phyloP scores from a whole-genome alignment of 148 eudicot species.

The Chenopodium album region DNA sequence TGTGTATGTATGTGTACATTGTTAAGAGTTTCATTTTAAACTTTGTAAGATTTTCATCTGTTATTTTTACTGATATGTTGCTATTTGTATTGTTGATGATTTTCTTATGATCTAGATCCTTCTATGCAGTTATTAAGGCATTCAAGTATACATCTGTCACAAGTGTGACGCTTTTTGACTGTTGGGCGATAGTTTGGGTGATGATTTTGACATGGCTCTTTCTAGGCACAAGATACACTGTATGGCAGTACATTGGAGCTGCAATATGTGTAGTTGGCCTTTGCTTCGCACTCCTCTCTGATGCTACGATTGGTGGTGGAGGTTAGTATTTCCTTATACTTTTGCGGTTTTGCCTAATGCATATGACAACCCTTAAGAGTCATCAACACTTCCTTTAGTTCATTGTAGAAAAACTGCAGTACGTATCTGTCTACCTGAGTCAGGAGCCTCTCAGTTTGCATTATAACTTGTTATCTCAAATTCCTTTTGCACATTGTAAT shows the following conservation, averaged over 20 bases:
- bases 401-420: not conserved
- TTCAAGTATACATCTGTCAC: conserved; percentile 82
- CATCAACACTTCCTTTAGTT: not conserved
- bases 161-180: conserved; percentile 78
- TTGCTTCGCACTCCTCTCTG: conserved; percentile 71
- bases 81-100: not conserved
- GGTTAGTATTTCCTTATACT: conserved; percentile 37
- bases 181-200: conserved; percentile 72
- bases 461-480: too few species aligned
- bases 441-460: not conserved
- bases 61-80: not conserved
- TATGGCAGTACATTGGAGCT: conserved; percentile 72
- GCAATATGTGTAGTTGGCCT: conserved; percentile 69
- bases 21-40: too few species aligned
- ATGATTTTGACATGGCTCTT: conserved; percentile 74
- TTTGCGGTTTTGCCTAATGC: too few species aligned
- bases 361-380: too few species aligned
- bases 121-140: conserved; percentile 71
- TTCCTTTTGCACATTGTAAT: too few species aligned
- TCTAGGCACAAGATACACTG: conserved; percentile 67
- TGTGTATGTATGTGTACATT: not conserved
- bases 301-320: conserved; percentile 71
- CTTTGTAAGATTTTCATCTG: too few species aligned
- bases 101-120: conserved; percentile 6
- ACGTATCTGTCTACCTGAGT: not conserved